These are phyloP conservation scores for Viola odorata DNA, from an alignment of 345 rosid species.

Conservation along the genomic window DNA sequence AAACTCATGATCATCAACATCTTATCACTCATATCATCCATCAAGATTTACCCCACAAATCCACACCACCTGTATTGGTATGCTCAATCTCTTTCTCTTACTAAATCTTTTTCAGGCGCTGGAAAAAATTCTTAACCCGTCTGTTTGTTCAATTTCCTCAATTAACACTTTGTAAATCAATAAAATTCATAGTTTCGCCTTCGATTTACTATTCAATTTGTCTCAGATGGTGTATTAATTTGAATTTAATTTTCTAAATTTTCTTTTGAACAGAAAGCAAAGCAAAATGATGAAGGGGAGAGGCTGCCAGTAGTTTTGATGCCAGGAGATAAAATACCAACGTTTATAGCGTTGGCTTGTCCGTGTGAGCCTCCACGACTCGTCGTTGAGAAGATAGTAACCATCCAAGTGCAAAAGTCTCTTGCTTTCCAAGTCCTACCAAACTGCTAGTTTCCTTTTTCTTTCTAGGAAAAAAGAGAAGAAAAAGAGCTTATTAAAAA, in stretches of 20 bases:
- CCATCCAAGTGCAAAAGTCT: slow-evolving; percentile 9
- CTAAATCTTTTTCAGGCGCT: too few species aligned
- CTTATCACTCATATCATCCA: neutral
- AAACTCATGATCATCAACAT: too few species aligned
- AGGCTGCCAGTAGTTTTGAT: slow-evolving; percentile 32
- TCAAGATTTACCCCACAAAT: slow-evolving; percentile 7
- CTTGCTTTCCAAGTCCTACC: neutral
- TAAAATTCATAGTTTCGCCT: too few species aligned
- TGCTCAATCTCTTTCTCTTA: neutral
- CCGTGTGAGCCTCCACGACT: slow-evolving; percentile 18
- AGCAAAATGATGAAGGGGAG: slow-evolving; percentile 8
- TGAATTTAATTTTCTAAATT: neutral
- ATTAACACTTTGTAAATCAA: too few species aligned
- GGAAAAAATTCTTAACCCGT: too few species aligned
- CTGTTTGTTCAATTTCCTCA: too few species aligned
- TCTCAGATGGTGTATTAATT: too few species aligned
- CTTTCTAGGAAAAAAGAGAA: neutral
- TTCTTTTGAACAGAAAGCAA: slow-evolving; percentile 12
- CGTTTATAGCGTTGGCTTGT: slow-evolving; percentile 39
- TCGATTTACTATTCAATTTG: too few species aligned
- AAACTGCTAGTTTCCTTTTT: neutral
- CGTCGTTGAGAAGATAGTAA: slow-evolving; percentile 4
- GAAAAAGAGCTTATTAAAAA: neutral
- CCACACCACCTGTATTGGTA: slow-evolving; percentile 20
- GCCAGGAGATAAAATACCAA: slow-evolving; percentile 47